Evolutionary conservation across 257 asterid genomes (phyloP).

Genomic region (Nicotiana sylvestris): DNA sequence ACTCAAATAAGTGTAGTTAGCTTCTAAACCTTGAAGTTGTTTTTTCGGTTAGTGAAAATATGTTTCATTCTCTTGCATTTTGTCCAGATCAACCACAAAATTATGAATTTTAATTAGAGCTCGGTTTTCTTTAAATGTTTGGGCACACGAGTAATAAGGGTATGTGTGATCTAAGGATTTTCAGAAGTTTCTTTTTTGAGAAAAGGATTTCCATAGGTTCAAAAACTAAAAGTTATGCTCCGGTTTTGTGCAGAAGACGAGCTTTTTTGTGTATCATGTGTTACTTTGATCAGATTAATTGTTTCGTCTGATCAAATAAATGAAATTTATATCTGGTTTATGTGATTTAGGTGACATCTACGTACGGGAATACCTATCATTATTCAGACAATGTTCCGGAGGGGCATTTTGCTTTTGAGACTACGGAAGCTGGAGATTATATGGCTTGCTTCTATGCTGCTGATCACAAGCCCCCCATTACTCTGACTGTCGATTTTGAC

Average conservation of each 20-base stretch:
- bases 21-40: not conserved
- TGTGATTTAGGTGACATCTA: conserved; percentile 65
- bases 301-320: not conserved
- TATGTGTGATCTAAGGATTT: not conserved
- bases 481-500: conserved; percentile 66
- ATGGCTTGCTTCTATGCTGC: conserved; percentile 82
- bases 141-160: not conserved
- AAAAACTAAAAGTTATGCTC: not conserved
- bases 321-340: not conserved
- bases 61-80: not conserved
- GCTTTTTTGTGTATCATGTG: not conserved
- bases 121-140: not conserved
- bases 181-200: not conserved
- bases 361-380: conserved; percentile 76
- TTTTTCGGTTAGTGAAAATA: not conserved
- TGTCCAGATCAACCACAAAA: not conserved
- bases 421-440: conserved; percentile 78
- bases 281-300: not conserved
- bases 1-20: not conserved
- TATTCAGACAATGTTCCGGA: conserved; percentile 61
- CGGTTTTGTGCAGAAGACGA: not conserved
- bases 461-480: conserved; percentile 55
- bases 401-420: conserved; percentile 78
- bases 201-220: not conserved
- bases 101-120: not conserved